Evolutionary conservation across 495 filamentous ascomycete species (phyloP), one percentile per base, ranked within the genome.

Genomic region (Penicillium cosmopolitanum): DNA sequence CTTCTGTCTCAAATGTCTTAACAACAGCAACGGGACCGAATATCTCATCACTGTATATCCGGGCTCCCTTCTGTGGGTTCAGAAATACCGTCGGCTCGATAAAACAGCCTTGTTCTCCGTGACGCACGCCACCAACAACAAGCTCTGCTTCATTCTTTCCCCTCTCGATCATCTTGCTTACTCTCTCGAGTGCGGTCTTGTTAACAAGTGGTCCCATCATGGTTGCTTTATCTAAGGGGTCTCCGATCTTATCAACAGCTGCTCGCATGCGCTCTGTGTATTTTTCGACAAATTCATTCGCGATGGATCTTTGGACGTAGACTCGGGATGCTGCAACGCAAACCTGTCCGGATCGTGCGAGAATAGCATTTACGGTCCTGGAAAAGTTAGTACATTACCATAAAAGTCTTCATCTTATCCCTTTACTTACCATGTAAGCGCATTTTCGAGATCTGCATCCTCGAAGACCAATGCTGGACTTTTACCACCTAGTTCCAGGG

Each of bases 1-100:
- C 82, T 63, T 98, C 94, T 52, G 78, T 74, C 44, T 86, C 83
- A 55, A 97, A 93, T 68, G 89, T 92, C 89, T 92, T 93, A 1
- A 98, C 83, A 23, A 92, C 88, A 63, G 96, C 93, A 21, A 96
- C 83, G 0, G 94, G 94, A 4, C 94, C 94, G 64, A 98, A 98
- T 0, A 93, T 96, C 77, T 98, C 94, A 51, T 96, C 91, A 28
- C 73, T 91, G n/a, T 33, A 53, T 5, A 58, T 44, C 46, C 31
- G 46, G 7, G 46, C 46, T 28, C 46, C 46, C 12, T 48, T 48
- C 1, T 25, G 7, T 10, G 46, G 46, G 12, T 48, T 48, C 46
- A 48, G n/a, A 92, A 97, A 96, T 40, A 96, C 84, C 8, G 70
- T 71, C 93, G 97, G 97, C 58, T 76, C 78, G 67, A 72, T 71